A percentile compares a stretch with the other conserved stretches of the same genome.
phyloP scores from a whole-genome alignment of 2,329 filamentous ascomycete genomes.

The Clonostachys byssicola region DNA sequence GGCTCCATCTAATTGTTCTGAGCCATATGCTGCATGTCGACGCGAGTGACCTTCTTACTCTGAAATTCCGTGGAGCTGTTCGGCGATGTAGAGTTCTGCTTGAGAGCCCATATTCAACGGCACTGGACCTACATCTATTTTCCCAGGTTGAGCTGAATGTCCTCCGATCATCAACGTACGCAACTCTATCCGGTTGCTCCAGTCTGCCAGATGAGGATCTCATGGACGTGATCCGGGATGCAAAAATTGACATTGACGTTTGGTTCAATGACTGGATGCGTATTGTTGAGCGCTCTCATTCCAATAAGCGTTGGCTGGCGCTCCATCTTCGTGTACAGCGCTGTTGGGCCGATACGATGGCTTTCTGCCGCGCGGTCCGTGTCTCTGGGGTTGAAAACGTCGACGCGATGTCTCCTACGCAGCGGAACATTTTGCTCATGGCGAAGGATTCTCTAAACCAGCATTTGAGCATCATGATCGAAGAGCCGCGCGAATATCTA shows the following conservation, averaged over 20 bases:
- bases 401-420: slow-evolving; percentile 39
- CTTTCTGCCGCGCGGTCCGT: slow-evolving; percentile 44
- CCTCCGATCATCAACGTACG: slow-evolving; percentile 25
- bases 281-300: slow-evolving; percentile 17
- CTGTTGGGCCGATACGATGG: slow-evolving; percentile 48
- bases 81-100: slow-evolving; percentile 40
- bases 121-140: slow-evolving; percentile 44
- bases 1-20: slow-evolving; percentile 47
- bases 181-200: slow-evolving; percentile 17
- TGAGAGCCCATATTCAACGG: slow-evolving; percentile 31
- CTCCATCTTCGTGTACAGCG: slow-evolving; percentile 45
- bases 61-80: slow-evolving; percentile 32
- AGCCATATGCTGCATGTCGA: slow-evolving; percentile 44
- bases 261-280: slow-evolving; percentile 36
- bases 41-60: slow-evolving; percentile 15
- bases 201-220: slow-evolving; percentile 25
- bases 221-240: slow-evolving; percentile 32
- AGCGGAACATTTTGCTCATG: slow-evolving; percentile 39
- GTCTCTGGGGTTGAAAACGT: slow-evolving; percentile 20
- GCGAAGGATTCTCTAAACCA: slow-evolving; percentile 45
- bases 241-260: slow-evolving; percentile 39
- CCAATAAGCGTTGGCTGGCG: slow-evolving; percentile 22
- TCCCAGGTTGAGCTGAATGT: slow-evolving; percentile 41
- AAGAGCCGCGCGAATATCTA: slow-evolving; percentile 39
- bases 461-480: slow-evolving; percentile 42